These are phyloP conservation scores for Arabis hirsuta DNA, from an alignment of 345 rosid genomes.

Conservation along the genomic window DNA sequence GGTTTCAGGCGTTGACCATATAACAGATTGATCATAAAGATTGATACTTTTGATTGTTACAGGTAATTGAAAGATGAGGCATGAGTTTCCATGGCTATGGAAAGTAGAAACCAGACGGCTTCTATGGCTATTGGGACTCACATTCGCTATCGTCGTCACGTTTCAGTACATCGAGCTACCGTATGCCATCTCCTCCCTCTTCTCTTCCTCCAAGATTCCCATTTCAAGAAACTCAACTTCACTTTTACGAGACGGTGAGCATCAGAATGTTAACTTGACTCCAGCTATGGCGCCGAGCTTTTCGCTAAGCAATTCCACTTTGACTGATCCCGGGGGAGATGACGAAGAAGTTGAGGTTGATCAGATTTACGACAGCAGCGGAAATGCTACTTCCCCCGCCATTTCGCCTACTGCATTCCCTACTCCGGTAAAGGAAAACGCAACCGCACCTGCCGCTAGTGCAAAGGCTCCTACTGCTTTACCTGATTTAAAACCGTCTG, in stretches of 20 bases:
- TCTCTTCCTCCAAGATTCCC: slow-evolving; percentile 55
- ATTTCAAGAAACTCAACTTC: slow-evolving; percentile 47
- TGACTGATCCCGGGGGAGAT: slow-evolving; percentile 7
- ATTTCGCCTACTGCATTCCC: slow-evolving; percentile 33
- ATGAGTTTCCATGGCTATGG: slow-evolving; percentile 49
- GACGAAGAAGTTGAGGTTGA: slow-evolving; percentile 41
- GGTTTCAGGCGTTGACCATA: slow-evolving; percentile 17
- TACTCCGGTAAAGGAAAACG: slow-evolving; percentile 21
- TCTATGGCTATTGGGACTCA: slow-evolving; percentile 59
- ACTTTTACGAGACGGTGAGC: slow-evolving; percentile 7
- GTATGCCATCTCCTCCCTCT: slow-evolving; percentile 48
- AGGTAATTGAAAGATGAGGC: slow-evolving; percentile 52
- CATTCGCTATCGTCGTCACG: slow-evolving; percentile 52
- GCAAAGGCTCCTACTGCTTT: slow-evolving; percentile 4
- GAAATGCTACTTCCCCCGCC: slow-evolving; percentile 40
- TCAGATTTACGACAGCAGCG: slow-evolving; percentile 23
- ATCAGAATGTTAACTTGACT: slow-evolving; percentile 31
- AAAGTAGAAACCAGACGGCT: slow-evolving; percentile 57
- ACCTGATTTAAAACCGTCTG: not conserved
- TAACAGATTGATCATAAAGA: slow-evolving; percentile 3
- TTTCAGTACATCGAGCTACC: slow-evolving; percentile 79
- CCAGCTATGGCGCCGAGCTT: slow-evolving; percentile 37
- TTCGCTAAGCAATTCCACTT: slow-evolving; percentile 28
- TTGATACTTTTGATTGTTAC: slow-evolving; percentile 19
- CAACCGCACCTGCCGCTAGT: slow-evolving; percentile 13